Conservation (phyloP, 805 yeast species). For the Hanseniaspora occidentalis region DNA sequence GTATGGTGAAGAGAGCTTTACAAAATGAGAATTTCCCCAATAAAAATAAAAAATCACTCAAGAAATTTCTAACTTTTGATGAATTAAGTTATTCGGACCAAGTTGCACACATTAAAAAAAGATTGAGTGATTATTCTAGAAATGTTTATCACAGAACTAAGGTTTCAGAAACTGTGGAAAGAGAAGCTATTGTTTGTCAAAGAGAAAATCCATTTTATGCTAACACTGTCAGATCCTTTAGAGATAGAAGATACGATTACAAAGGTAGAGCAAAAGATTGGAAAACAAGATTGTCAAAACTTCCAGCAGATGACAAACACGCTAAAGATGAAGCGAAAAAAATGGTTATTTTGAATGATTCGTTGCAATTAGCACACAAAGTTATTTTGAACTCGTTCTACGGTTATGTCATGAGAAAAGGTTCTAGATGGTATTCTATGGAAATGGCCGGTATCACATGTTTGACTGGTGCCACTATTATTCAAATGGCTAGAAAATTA, state of each 20-base stretch:
- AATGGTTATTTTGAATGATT: constrained; percentile 87
- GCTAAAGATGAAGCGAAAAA: constrained; percentile 82
- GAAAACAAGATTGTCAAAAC: constrained; percentile 64
- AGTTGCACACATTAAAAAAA: constrained; percentile 57
- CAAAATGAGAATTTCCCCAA: constrained; percentile 69
- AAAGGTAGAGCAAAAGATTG: constrained; percentile 88
- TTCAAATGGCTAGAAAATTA: constrained; percentile 88
- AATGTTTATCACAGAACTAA: constrained; percentile 76
- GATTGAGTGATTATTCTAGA: constrained; percentile 72
- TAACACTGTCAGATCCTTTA: constrained; percentile 82
- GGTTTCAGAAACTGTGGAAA: constrained; percentile 68
- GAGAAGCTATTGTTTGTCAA: constrained; percentile 93
- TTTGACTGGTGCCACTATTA: constrained; percentile 93
- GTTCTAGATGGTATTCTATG: constrained; percentile 98
- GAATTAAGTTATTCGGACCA: constrained; percentile 71
- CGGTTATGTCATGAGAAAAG: constrained; percentile 98
- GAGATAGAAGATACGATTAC: constrained; percentile 93
- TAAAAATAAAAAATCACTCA: constrained; percentile 38
- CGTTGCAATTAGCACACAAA: constrained; percentile 91
- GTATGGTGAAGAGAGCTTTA: constrained; percentile 75
- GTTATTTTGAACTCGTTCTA: constrained; percentile 93
- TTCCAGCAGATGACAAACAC: constrained; percentile 37
- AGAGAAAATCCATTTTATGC: constrained; percentile 96
- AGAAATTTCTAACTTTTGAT: constrained; percentile 53
- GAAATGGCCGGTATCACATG: constrained; percentile 99